phyloP scores from a whole-genome alignment of 495 filamentous ascomycete species.

The Pyrenula aspistea region DNA sequence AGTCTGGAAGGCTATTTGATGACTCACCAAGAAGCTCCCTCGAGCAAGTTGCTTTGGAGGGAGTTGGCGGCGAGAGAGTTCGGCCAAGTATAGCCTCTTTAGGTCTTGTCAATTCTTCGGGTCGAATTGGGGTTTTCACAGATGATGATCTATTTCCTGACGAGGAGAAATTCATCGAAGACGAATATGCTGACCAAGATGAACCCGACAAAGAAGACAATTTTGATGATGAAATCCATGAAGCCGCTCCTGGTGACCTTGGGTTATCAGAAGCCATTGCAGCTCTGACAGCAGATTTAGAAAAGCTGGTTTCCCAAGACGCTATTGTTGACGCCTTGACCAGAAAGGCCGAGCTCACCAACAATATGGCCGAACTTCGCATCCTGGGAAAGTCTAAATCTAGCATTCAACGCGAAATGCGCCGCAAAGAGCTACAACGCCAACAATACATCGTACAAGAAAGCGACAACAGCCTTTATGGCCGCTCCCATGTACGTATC shows the following conservation, averaged over 20 bases:
- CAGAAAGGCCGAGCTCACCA: slow-evolving; percentile 90
- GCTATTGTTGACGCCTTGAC: slow-evolving; percentile 84
- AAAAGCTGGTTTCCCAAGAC: slow-evolving; percentile 77
- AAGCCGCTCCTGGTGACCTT: slow-evolving; percentile 91
- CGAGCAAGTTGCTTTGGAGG: slow-evolving; percentile 35
- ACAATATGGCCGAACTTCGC: slow-evolving; percentile 84
- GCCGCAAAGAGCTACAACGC: slow-evolving; percentile 87
- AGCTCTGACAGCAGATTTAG: slow-evolving; percentile 73
- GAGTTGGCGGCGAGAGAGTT: slow-evolving; percentile 35
- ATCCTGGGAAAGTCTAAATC: slow-evolving; percentile 91
- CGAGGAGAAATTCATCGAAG: slow-evolving; percentile 73
- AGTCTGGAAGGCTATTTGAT: slow-evolving; percentile 29
- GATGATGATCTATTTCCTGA: slow-evolving; percentile 91
- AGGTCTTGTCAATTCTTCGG: slow-evolving; percentile 71
- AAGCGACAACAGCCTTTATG: slow-evolving; percentile 94
- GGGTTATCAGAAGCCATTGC: slow-evolving; percentile 89
- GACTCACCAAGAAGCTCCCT: slow-evolving; percentile 42
- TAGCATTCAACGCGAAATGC: slow-evolving; percentile 82
- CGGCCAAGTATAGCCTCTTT: slow-evolving; percentile 84
- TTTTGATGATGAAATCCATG: slow-evolving; percentile 73
- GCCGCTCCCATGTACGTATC: slow-evolving; percentile 77
- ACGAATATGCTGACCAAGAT: slow-evolving; percentile 69
- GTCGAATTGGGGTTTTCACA: slow-evolving; percentile 75
- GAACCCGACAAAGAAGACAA: slow-evolving; percentile 42
- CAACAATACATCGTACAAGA: slow-evolving; percentile 97